Evolutionary conservation across 352 stramenopile species (phyloP), one percentile per base, ranked within the genome.

Genomic region (Pythium sukuiense): DNA sequence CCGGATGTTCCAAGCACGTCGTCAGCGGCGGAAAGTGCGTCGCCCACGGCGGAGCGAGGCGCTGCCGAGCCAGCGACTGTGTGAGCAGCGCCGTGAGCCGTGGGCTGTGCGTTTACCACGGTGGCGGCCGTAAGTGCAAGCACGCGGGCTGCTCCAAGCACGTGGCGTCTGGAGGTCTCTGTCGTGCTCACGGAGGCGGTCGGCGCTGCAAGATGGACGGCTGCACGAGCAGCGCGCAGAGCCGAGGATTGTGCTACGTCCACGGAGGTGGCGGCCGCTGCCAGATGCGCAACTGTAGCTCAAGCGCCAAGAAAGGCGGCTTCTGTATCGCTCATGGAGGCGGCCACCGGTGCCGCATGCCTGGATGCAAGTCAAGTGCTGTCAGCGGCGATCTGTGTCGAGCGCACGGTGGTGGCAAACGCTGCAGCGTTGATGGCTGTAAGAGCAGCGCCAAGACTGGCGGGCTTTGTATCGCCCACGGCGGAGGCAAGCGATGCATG

Each of bases 291-390:
- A 81, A 71, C 11, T 95, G 87, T 60, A 88, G 79, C 30, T 93
- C 83, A 3, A 93, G 83, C 41, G 87, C 85, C 61, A 93, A 93
- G 76, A 95, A 93, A 73, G 87, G 87, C 56, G 87, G 87, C 16
- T 87, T 85, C 56, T 95, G 87, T 39, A 93, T 93, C 41, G 85
- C 87, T 3, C 87, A 95, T 52, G 87, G 87, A n/a, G 87, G 87
- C 59, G 85, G 87, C 46, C 85, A 95, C 64, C 87, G 85, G 12
- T 95, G 87, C 69, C 77, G 83, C 76, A 76, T 95, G 9, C 50
- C 59, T 5, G 76, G 76, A 6, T 95, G 87, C 71, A 89, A 81
- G 27, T 92, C 83, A 60, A 93, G 85, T 55, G 87, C 87, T 8
- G 87, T 95, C 26, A 92, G 82, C 27, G 84, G 87, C 35, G 72